phyloP scores from a whole-genome alignment of 441 rosid genomes.

The Manihot esculenta region DNA sequence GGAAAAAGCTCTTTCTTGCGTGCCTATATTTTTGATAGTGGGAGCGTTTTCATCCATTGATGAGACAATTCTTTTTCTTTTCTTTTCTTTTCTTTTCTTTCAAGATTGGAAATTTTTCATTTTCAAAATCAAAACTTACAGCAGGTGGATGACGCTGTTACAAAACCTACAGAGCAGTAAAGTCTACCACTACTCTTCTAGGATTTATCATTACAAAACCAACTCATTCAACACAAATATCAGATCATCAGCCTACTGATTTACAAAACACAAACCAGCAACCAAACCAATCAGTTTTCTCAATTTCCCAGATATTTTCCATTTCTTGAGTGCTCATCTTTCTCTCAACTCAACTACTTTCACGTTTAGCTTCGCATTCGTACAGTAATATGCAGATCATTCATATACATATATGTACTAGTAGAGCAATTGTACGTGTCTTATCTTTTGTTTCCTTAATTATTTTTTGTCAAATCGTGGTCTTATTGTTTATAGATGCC shows the following conservation, averaged over 20 bases:
- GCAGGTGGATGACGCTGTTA: slow-evolving; percentile 15
- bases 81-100: background rate
- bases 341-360: too few species aligned
- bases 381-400: too few species aligned
- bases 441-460: too few species aligned
- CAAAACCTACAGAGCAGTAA: slow-evolving; percentile 2
- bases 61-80: slow-evolving; percentile 14
- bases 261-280: too few species aligned
- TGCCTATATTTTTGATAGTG: background rate
- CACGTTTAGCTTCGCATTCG: too few species aligned
- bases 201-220: slow-evolving; percentile 9
- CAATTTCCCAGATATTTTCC: too few species aligned
- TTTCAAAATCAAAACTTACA: slow-evolving; percentile 10
- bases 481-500: too few species aligned
- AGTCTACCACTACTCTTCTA: background rate
- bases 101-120: background rate
- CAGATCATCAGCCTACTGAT: background rate
- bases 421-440: too few species aligned
- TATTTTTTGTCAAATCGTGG: too few species aligned
- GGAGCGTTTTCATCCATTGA: slow-evolving; percentile 2
- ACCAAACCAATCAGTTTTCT: too few species aligned
- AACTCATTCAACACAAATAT: slow-evolving; percentile 1
- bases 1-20: background rate
- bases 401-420: too few species aligned
- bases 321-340: too few species aligned